These are phyloP conservation scores for Fomitopsis betulina DNA, from an alignment of 1,284 basidiomycete species.

Conservation along the genomic window DNA sequence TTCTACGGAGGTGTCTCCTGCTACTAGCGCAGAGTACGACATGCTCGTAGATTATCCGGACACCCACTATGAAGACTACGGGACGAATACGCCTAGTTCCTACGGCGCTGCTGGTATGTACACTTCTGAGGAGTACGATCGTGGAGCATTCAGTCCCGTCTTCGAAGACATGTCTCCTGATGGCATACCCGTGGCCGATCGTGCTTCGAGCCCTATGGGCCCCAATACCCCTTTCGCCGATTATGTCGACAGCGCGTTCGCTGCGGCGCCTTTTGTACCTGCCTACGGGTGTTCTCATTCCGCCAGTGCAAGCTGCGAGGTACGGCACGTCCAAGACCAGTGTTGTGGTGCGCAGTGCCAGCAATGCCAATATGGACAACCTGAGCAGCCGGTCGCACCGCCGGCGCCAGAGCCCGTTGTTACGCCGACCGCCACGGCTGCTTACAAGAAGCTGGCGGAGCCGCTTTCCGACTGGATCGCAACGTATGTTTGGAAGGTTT, in stretches of 20 bases:
- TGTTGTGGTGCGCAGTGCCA: slow-evolving; percentile 22
- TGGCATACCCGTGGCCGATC: slow-evolving; percentile 41
- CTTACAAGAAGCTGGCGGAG: slow-evolving; percentile 68
- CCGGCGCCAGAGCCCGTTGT: slow-evolving; percentile 37
- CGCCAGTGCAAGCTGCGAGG: slow-evolving; percentile 15
- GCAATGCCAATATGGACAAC: slow-evolving; percentile 22
- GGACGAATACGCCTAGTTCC: slow-evolving; percentile 9
- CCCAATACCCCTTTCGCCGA: slow-evolving; percentile 73
- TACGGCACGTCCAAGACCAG: slow-evolving; percentile 19
- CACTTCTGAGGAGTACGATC: slow-evolving; percentile 29
- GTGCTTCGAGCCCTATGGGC: slow-evolving; percentile 60
- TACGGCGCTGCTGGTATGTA: slow-evolving; percentile 9
- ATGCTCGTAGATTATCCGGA: slow-evolving; percentile 20
- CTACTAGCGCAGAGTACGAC: slow-evolving; percentile 26
- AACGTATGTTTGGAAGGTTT: slow-evolving; percentile 74
- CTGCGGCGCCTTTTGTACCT: slow-evolving; percentile 29
- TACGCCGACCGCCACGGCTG: slow-evolving; percentile 46
- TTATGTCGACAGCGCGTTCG: slow-evolving; percentile 66
- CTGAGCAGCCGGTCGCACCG: slow-evolving; percentile 16
- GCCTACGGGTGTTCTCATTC: slow-evolving; percentile 8
- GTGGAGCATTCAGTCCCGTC: slow-evolving; percentile 55
- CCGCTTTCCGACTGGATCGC: slow-evolving; percentile 76
- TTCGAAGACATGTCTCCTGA: slow-evolving; percentile 66
- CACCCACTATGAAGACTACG: slow-evolving; percentile 9
- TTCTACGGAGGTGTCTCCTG: slow-evolving; percentile 22